Evolutionary conservation across 345 rosid genomes (phyloP).

Genomic region (Eucalyptus microcorys): DNA sequence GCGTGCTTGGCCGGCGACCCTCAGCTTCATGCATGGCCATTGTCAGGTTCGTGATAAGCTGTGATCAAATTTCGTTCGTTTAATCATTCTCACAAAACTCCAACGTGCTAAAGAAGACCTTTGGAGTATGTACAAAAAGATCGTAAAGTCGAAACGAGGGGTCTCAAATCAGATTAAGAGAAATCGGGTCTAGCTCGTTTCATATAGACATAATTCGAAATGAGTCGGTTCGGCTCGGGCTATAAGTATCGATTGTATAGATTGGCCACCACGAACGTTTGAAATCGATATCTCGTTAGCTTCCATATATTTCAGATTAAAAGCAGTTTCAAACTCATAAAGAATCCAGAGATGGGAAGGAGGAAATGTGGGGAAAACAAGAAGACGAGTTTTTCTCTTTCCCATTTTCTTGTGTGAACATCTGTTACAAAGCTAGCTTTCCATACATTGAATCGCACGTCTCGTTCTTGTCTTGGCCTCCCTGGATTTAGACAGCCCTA

Average conservation of each 20-base stretch:
- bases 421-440: neutral
- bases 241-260: neutral
- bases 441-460: neutral
- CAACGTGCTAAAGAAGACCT: neutral
- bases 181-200: neutral
- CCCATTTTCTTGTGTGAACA: neutral
- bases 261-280: neutral
- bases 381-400: neutral
- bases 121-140: neutral
- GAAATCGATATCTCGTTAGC: neutral
- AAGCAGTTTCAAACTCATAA: neutral
- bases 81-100: neutral
- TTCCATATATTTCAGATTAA: neutral
- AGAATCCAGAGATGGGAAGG: neutral
- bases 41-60: conserved; percentile 17
- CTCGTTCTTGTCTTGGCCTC: neutral
- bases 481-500: neutral
- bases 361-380: neutral
- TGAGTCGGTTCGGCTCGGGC: neutral
- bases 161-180: neutral
- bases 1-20: conserved; percentile 6
- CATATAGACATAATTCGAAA: neutral
- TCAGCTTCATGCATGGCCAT: conserved; percentile 23
- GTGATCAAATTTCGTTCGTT: neutral
- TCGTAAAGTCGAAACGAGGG: neutral